Evolutionary conservation across 495 filamentous ascomycete genomes (phyloP), one percentile per base, ranked within the genome.

Genomic region (Neurospora sp.): DNA sequence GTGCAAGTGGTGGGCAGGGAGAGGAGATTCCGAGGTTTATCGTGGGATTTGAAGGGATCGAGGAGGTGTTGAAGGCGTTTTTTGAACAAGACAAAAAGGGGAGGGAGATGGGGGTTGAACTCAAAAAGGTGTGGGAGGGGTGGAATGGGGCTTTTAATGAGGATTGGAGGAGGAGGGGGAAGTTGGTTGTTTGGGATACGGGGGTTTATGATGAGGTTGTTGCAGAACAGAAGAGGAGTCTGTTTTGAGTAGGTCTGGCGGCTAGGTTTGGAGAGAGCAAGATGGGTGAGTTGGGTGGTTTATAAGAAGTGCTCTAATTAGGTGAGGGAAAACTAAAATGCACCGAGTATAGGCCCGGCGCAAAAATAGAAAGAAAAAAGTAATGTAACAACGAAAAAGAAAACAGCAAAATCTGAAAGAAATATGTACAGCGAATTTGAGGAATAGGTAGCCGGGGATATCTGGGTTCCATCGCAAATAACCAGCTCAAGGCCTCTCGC

Each of bases 81-180:
- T 87, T 86, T 77, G 46, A 83, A 62, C 71, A 79, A 74, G 75
- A 81, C 81, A 77, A 42, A 72, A 71, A 89, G 88, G 91, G 88
- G 54, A 72, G 42, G 42, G 79, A 72, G 72, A 81, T 76, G 77
- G 80, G 77, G 8, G 79, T 80, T 5, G 74, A 83, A 40, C 82
- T 93, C 69, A 84, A 79, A 37, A 83, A 83, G 70, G 91, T 88
- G 20, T 98, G 90, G 91, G 86, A 90, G 48, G 90, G 86, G 11
- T 93, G 88, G 81, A 99, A 98, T 82, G 92, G 89, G 3, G 86
- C 90, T 74, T 93, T 91, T 83, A 93, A 97, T 76, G 96, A 98
- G 78, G 96, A 99, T 82, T 90, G 87, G 86, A 88, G 96, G 77
- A 87, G 96, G 75, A 82, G 82, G 38, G 96, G 96, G n/a, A 91